Conservation (phyloP, 2,329 filamentous ascomycete species). For the Colletotrichum theobromicola region DNA sequence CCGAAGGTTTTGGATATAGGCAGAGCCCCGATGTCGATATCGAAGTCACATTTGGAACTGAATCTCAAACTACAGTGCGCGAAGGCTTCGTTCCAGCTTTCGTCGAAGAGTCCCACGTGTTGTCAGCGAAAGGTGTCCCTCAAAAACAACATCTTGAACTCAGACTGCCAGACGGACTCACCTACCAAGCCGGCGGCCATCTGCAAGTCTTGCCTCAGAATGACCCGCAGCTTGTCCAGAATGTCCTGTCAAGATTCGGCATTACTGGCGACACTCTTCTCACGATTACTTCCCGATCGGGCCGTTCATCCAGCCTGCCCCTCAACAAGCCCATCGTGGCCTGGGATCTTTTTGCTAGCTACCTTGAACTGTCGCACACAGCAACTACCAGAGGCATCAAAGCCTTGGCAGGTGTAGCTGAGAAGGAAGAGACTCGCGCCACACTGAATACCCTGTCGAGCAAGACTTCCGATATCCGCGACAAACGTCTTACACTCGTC, state of each 20-base stretch:
- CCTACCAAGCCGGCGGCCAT: not conserved
- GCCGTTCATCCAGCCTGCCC: not conserved
- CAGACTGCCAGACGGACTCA: not conserved
- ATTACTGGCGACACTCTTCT: not conserved
- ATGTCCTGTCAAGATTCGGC: not conserved
- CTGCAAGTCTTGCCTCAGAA: not conserved
- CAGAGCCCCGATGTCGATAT: slow-evolving; percentile 31
- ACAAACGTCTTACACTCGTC: not conserved
- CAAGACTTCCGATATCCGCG: not conserved
- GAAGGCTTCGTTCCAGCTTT: slow-evolving; percentile 60
- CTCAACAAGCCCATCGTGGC: not conserved
- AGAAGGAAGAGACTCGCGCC: not conserved
- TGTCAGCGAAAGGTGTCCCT: slow-evolving; percentile 38
- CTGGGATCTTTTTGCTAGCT: not conserved
- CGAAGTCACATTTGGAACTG: slow-evolving; percentile 53
- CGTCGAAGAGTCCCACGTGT: slow-evolving; percentile 53
- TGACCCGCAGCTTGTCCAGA: not conserved
- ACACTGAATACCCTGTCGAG: not conserved
- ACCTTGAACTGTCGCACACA: not conserved
- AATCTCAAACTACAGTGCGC: slow-evolving; percentile 59
- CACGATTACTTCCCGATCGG: not conserved
- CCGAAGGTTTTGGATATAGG: slow-evolving; percentile 27
- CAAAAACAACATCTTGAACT: not conserved
- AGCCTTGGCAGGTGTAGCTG: not conserved
- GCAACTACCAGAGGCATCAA: not conserved